A percentile compares a stretch with the other conserved stretches of the same genome.
Evolutionary conservation across 139 green algal genomes (phyloP).

Genomic region (Pycnococcus provasolii): DNA sequence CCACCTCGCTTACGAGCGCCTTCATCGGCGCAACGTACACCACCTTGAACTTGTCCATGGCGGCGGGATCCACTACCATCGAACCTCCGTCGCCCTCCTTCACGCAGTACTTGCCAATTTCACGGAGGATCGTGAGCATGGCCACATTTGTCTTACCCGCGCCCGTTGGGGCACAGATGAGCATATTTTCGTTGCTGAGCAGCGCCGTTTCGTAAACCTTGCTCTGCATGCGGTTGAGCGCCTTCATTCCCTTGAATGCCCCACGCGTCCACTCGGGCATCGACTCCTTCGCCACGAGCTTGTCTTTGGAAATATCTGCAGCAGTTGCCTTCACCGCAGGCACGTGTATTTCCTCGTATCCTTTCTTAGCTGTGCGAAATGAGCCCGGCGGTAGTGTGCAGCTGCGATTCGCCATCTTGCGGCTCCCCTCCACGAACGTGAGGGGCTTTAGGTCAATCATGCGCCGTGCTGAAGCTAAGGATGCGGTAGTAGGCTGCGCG

Average conservation of each 20-base stretch:
- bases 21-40: slow-evolving; percentile 99
- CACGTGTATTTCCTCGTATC: slow-evolving; percentile 95
- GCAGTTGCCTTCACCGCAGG: slow-evolving; percentile 63
- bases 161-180: slow-evolving; percentile 73
- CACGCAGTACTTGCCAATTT: slow-evolving; percentile 63
- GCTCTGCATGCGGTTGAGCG: slow-evolving; percentile 86
- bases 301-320: slow-evolving; percentile 44
- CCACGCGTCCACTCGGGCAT: slow-evolving; percentile 85
- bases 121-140: slow-evolving; percentile 90
- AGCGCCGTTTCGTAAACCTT: slow-evolving; percentile 74
- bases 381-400: slow-evolving; percentile 64
- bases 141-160: slow-evolving; percentile 98
- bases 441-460: slow-evolving; percentile 28
- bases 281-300: slow-evolving; percentile 50
- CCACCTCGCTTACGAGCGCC: slow-evolving; percentile 96
- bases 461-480: too few relatives aligned
- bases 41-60: slow-evolving; percentile 69
- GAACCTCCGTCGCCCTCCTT: slow-evolving; percentile 47
- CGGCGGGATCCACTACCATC: slow-evolving; percentile 53
- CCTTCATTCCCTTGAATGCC: slow-evolving; percentile 77
- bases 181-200: slow-evolving; percentile 83
- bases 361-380: slow-evolving; percentile 68
- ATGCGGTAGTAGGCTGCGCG: too few relatives aligned
- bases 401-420: slow-evolving; percentile 83
- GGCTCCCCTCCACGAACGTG: slow-evolving; percentile 57